Evolutionary conservation across 495 filamentous ascomycete genomes (phyloP).

Genomic region (Chaetomium cochliodes): DNA sequence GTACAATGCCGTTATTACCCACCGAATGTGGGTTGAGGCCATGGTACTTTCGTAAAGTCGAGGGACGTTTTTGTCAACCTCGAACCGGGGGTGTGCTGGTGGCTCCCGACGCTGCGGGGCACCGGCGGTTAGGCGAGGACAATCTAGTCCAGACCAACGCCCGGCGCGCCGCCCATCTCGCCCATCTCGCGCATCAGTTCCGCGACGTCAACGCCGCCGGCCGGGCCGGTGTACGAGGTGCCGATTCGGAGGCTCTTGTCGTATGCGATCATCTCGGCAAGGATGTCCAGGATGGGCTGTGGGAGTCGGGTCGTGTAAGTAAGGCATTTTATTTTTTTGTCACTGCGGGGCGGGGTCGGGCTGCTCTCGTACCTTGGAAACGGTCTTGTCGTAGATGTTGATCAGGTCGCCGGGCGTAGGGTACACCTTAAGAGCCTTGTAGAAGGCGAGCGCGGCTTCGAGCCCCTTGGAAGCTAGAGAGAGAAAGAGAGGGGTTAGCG

Average conservation of each 20-base stretch:
- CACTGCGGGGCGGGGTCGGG: neutral
- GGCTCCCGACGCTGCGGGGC: neutral
- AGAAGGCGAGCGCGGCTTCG: slow-evolving; percentile 91
- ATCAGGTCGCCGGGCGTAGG: slow-evolving; percentile 90
- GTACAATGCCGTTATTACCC: slow-evolving; percentile 12
- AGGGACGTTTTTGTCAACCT: neutral
- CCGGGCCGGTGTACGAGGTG: slow-evolving; percentile 43
- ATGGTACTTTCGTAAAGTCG: neutral
- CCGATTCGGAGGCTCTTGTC: slow-evolving; percentile 71
- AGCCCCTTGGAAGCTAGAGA: slow-evolving; percentile 64
- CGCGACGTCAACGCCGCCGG: slow-evolving; percentile 31
- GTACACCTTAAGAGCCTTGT: slow-evolving; percentile 97
- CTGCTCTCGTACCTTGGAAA: slow-evolving; percentile 65
- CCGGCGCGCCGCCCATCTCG: slow-evolving; percentile 40
- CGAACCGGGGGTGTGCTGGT: neutral
- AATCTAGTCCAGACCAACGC: slow-evolving; percentile 46
- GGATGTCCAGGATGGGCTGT: slow-evolving; percentile 85
- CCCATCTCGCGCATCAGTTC: slow-evolving; percentile 41
- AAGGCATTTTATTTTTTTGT: slow-evolving; percentile 31
- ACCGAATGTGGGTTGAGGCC: neutral
- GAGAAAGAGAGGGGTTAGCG: neutral
- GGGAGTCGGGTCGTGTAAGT: neutral
- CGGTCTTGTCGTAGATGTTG: slow-evolving; percentile 95
- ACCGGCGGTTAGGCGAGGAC: neutral
- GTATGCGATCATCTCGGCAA: slow-evolving; percentile 96